Percentiles rank a stretch among this genome's conserved stretches.
These are phyloP conservation scores for Bonnemaisonia californica DNA, from an alignment of 31 red algal species.

Conservation along the genomic window DNA sequence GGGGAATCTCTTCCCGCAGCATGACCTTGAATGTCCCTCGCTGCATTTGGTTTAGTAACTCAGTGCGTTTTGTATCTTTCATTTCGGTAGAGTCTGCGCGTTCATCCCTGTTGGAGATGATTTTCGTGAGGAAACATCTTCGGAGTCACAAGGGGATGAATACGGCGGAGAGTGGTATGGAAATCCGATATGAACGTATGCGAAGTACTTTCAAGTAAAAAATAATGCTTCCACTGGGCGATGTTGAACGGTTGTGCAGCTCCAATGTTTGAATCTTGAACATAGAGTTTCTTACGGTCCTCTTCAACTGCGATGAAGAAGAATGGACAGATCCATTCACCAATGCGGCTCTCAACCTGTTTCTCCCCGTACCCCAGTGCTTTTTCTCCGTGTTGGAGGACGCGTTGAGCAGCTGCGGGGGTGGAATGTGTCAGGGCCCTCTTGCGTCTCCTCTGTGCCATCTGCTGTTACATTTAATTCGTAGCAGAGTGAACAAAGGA, in stretches of 20 bases:
- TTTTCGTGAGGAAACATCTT: constrained; percentile 46
- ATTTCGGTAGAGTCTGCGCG: constrained; percentile 11
- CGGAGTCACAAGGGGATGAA: background rate
- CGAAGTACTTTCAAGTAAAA: constrained; percentile 4
- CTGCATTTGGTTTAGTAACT: constrained; percentile 20
- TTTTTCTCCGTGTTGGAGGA: background rate
- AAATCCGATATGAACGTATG: constrained; percentile 22
- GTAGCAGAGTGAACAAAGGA: background rate
- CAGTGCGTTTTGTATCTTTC: constrained; percentile 5
- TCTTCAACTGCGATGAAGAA: background rate
- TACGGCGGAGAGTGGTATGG: background rate
- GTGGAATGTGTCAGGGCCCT: constrained; percentile 12
- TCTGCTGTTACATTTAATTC: background rate
- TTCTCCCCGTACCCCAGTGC: constrained; percentile 43
- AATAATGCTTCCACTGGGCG: constrained; percentile 42
- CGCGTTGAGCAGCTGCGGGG: background rate
- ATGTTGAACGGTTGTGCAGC: constrained; percentile 18
- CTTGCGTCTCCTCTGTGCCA: background rate
- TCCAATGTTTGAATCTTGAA: constrained; percentile 34
- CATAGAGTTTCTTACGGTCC: constrained; percentile 29
- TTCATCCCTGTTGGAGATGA: constrained; percentile 15
- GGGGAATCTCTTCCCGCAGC: constrained; percentile 26
- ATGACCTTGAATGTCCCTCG: constrained; percentile 34
- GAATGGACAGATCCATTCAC: constrained; percentile 49
- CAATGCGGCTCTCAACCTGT: constrained; percentile 32